These are phyloP conservation scores for Stephania yunnanensis DNA, from an alignment of 164 flowering plant genomes.

Conservation along the genomic window DNA sequence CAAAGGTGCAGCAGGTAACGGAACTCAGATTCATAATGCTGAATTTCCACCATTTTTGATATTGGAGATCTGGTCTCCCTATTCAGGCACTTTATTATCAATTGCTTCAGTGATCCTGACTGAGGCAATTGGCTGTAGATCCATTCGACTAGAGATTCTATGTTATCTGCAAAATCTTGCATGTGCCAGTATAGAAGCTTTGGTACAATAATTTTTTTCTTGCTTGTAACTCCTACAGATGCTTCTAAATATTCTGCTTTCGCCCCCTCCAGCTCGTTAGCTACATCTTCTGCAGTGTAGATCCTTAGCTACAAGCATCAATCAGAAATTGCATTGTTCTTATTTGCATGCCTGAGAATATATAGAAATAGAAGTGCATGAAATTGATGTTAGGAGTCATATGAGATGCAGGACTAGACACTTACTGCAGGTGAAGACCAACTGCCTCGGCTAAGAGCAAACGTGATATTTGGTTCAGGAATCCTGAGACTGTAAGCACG, in stretches of 20 bases:
- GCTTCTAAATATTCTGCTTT: conserved; percentile 84
- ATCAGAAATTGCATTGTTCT: conserved; percentile 3
- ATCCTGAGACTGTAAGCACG: conserved; percentile 72
- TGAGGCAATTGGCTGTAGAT: conserved; percentile 83
- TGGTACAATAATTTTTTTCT: conserved; percentile 75
- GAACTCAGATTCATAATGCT: conserved; percentile 75
- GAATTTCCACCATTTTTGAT: conserved; percentile 55
- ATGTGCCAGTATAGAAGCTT: conserved; percentile 88
- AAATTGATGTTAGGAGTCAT: no score
- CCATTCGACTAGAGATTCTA: conserved; percentile 87
- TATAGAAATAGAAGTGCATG: background rate
- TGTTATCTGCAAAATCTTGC: conserved; percentile 80
- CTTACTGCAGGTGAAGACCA: conserved; percentile 98
- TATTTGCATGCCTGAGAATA: background rate
- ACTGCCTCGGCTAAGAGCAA: conserved; percentile 89
- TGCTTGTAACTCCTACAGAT: conserved; percentile 65
- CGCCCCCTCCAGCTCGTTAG: conserved; percentile 68
- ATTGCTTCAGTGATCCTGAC: conserved; percentile 47
- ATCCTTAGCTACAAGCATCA: conserved; percentile 54
- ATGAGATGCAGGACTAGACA: conserved; percentile 5
- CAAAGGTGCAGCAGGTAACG: conserved; percentile 55
- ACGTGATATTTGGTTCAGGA: conserved; percentile 88
- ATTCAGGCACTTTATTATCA: conserved; percentile 65
- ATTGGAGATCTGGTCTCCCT: conserved; percentile 37
- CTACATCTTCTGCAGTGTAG: conserved; percentile 68